A percentile compares a stretch with the other conserved stretches of the same genome.
These are phyloP conservation scores for Cicer cuneatum DNA, from an alignment of 306 rosid species.

Conservation along the genomic window DNA sequence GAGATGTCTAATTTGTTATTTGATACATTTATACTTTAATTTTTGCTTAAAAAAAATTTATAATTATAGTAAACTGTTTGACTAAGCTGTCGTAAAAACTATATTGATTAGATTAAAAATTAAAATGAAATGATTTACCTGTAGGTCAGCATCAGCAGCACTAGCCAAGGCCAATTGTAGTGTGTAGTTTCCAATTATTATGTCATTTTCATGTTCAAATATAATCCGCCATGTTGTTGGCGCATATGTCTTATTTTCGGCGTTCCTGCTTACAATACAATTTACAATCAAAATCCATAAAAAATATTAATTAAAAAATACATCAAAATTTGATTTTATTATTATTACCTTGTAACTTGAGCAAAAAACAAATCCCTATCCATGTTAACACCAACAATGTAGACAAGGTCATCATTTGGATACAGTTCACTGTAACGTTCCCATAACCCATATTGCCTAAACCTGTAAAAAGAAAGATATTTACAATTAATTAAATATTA, in stretches of 20 bases:
- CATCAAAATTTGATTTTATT: too few species aligned
- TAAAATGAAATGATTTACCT: conserved; percentile 49
- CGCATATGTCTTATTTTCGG: conserved; percentile 55
- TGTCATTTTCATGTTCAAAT: conserved; percentile 49
- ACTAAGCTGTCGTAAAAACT: not conserved
- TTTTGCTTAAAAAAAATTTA: too few species aligned
- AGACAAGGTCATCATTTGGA: conserved; percentile 59
- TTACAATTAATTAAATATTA: not conserved
- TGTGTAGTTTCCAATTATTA: conserved; percentile 58
- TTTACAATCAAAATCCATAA: not conserved
- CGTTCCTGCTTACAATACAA: conserved; percentile 48
- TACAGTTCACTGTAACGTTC: conserved; percentile 63
- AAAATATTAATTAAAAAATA: not conserved
- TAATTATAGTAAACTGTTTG: not conserved
- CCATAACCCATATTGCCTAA: conserved; percentile 80
- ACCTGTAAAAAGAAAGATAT: conserved; percentile 47
- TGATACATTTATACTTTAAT: too few species aligned
- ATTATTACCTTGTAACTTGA: conserved; percentile 57
- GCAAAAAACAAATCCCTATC: conserved; percentile 71
- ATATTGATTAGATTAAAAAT: not conserved
- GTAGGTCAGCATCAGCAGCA: conserved; percentile 53
- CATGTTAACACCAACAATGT: conserved; percentile 47
- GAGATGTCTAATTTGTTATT: too few species aligned
- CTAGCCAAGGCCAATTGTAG: conserved; percentile 80
- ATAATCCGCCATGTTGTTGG: conserved; percentile 80